Evolutionary conservation across 345 rosid genomes (phyloP), one percentile per base, ranked within the genome.

Genomic region (Dimocarpus longan): DNA sequence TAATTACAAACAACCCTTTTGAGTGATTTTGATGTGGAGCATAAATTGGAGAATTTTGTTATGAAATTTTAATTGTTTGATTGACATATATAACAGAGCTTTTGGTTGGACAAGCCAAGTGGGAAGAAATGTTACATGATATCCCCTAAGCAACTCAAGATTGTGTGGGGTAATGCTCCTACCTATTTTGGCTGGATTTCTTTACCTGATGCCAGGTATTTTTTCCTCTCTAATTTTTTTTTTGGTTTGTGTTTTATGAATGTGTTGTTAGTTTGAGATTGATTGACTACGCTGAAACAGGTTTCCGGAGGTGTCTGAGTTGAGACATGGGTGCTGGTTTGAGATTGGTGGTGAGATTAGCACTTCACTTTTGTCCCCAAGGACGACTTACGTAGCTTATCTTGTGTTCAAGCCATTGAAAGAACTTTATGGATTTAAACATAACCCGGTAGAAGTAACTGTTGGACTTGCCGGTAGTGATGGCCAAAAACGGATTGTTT

Each of bases 281-380:
- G 28, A 26, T 26, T 26, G 28, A 26, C 28, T 44, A 44, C 3
- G 7, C 7, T 3, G 26, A 28, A 21, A 19, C 68, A 84, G 86
- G 72, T 84, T 84, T 12, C 16, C 46, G 1, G 80, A 78, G 66
- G 86, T 81, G 43, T 44, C 50, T 44, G 50, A 1, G 50, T 82
- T 84, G 8, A 24, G 71, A 2, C 5, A 26, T 5, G 86, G 81
- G 32, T 84, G 84, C 40, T 84, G 86, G 86, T 73, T 84, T 19
- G 84, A 84, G 37, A 71, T 84, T 40, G 43, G 28, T 8, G 86
- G 84, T 24, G 75, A 66, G 73, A 81, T 84, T 22, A 44, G 59
- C 10, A 69, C 70, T 19, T 48, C 52, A 3, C 40, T 70, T 77
- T 43, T 84, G 70, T 84, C 86, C 32, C 77, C 80, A 13, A 1